These are phyloP conservation scores for Colletotrichum sp. DNA, from an alignment of 2,329 filamentous ascomycete species.

Conservation along the genomic window DNA sequence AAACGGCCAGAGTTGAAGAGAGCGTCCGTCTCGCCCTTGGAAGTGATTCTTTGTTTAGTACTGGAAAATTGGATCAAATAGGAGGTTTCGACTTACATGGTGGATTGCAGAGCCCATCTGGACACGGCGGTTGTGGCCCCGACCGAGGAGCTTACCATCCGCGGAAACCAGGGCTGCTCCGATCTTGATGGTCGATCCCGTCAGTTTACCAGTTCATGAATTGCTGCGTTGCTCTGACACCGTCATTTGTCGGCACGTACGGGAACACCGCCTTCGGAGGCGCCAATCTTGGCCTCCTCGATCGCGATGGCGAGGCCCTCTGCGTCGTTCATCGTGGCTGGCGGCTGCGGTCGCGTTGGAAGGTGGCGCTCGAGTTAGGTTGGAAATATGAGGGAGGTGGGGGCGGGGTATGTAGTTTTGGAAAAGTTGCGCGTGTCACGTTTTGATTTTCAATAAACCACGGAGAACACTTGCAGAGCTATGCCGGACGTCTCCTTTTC, in stretches of 20 bases:
- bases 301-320: constrained; percentile 20
- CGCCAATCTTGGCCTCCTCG: constrained; percentile 15
- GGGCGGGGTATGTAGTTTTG: background rate
- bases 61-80: background rate
- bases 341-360: background rate
- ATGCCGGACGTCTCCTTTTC: background rate
- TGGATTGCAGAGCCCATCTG: constrained; percentile 75
- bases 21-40: constrained; percentile 76
- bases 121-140: constrained; percentile 77
- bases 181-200: constrained; percentile 31
- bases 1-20: constrained; percentile 76
- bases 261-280: constrained; percentile 16
- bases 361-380: background rate
- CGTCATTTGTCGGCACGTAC: background rate
- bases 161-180: constrained; percentile 67
- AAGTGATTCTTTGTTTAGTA: background rate
- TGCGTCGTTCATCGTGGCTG: constrained; percentile 9
- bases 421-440: background rate
- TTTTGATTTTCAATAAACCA: background rate
- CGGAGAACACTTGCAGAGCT: background rate
- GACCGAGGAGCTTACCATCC: constrained; percentile 72
- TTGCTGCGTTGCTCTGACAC: background rate
- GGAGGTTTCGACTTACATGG: constrained; percentile 57
- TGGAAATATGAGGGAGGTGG: background rate
- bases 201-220: background rate